Evolutionary conservation across 805 yeast species (phyloP), one percentile per base, ranked within the genome.

Genomic region (Peterozyma toletana): DNA sequence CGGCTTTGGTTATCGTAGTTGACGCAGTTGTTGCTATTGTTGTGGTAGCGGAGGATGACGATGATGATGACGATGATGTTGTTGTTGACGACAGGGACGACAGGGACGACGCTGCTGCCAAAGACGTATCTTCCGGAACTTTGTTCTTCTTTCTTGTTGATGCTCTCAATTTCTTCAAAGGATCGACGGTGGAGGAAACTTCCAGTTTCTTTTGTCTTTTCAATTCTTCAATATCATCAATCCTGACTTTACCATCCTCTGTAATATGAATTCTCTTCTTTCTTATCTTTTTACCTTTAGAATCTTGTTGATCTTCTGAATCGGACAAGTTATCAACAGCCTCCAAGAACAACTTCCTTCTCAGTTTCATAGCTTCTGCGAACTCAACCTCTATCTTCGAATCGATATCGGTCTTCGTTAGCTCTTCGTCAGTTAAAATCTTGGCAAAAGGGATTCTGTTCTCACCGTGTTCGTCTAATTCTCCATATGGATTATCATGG

Each of bases 351-450:
- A 55, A 53, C 39, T 62, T 48, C 46, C 82, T 64, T 16, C 70
- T 55, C 42, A 58, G 55, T 51, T 64, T 69, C 82, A 77, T 76
- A 36, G 59, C 64, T 15, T 64, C 66, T 1, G 78, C 74, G 54
- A 68, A 75, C 35, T 64, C 71, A 33, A 67, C 59, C 54, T 77
- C 82, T 44, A 58, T 64, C 13, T 64, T 69, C 1, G 79, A 68
- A 49, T 76, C 82, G 21, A 59, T 56, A 53, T 76, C 80, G 51
- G 59, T 71, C 27, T 21, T 21, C 7, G 27, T 7, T 47, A 14
- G 50, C 27, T 46, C 47, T 33, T 59, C 56, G 2, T 50, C 62
- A 7, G 58, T 61, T 0, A 63, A 53, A 16, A 68, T 52, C 17
- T 48, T 48, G 46, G 63, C 66, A 9, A 56, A 37, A 10, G 56